Base-by-base conservation (phyloP, 148 eudicot species). In the Vaccinium myrtillus region DNA sequence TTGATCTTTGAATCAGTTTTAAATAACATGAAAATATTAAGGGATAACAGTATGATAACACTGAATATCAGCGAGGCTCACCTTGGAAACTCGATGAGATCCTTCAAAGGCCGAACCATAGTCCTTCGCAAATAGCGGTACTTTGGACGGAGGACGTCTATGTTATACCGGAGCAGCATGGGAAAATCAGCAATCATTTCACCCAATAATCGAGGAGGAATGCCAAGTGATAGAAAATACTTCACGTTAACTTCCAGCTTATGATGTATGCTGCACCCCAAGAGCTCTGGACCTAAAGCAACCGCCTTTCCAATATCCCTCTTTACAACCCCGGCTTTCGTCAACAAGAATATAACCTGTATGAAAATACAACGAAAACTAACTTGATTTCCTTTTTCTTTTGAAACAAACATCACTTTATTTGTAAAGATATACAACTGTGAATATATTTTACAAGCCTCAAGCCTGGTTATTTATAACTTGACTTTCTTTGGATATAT, bases 1-100 rank as follows among this genome's bases (percentile, higher is more conserved):
- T n/a, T n/a, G n/a, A n/a, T n/a, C n/a, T n/a, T 7, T 73, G 21
- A 56, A 21, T 69, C 53, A 30, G n/a, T 39, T 36, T 36, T 53
- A 82, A 6, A 25, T 15, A 54, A 53, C 8, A 73, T 11, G 32
- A 54, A 32, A 15, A 18, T 63, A 0, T 21, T 21, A 1, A 1
- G 30, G 11, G 6, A 54, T 18, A 53, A 50, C 14, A 12, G 6
- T 1, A 77, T 30, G 43, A n/a, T 48, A 43, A 49, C 9, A 16
- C 1, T 43, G 49, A 53, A 14, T 53, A 48, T n/a, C 46, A 51
- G 43, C 32, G 21, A 27, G n/a, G n/a, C 61, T 73, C 88, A 94
- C 99, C 98, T 93, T 14, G 99, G 99, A 87, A 95, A 97, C 74
- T 97, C 99, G 13, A 95, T 92, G 69, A 97, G 86, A 89, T 97